Evolutionary conservation across 495 filamentous ascomycete genomes (phyloP).

Genomic region (Hyaloscypha finlandica): DNA sequence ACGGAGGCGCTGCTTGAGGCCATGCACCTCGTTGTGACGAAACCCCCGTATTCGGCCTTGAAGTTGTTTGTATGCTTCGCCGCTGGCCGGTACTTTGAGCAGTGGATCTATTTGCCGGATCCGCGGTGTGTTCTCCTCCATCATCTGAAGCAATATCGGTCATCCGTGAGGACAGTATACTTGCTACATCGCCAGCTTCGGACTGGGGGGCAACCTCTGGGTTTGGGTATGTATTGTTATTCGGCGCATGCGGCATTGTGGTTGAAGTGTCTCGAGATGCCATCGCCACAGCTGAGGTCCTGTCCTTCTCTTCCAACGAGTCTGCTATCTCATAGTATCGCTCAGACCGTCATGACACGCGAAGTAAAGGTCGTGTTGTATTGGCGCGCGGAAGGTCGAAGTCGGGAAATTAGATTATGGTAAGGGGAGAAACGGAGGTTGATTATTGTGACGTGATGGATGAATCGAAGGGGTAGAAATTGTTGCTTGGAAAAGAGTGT

Average conservation of each 20-base stretch:
- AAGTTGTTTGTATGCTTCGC: conserved; percentile 31
- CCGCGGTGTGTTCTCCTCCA: conserved; percentile 42
- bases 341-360: conserved; percentile 15
- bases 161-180: conserved; percentile 82
- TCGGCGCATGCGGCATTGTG: conserved; percentile 38
- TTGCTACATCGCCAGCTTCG: conserved; percentile 47
- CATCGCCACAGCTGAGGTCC: conserved; percentile 28
- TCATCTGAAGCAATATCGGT: conserved; percentile 67
- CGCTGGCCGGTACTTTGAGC: conserved; percentile 31
- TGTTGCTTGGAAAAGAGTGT: conserved; percentile 4
- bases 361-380: conserved; percentile 6
- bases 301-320: conserved; percentile 33
- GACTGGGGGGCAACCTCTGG: conserved; percentile 36
- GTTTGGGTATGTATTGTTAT: conserved; percentile 44
- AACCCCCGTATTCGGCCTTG: conserved; percentile 41
- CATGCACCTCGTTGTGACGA: conserved; percentile 53
- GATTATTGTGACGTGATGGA: not conserved
- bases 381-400: conserved; percentile 9
- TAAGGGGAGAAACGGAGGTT: not conserved
- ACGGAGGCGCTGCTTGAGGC: conserved; percentile 44
- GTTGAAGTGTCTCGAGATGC: conserved; percentile 27
- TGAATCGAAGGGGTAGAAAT: conserved; percentile 5
- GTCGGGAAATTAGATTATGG: conserved; percentile 6
- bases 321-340: conserved; percentile 11
- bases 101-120: conserved; percentile 35